These are phyloP conservation scores for Dimocarpus longan DNA, from an alignment of 345 rosid genomes.

Conservation along the genomic window DNA sequence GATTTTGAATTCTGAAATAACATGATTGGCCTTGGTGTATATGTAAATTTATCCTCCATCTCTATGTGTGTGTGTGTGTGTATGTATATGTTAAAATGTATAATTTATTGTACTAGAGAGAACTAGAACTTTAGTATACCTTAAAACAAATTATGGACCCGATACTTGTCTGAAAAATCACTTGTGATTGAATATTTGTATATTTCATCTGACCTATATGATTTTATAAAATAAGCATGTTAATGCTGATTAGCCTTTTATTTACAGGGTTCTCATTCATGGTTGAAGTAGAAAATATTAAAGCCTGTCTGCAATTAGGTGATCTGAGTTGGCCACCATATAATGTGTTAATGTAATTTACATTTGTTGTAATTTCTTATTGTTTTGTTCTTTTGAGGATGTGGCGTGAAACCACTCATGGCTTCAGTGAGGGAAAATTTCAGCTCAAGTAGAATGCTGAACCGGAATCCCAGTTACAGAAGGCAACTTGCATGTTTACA, in stretches of 20 bases:
- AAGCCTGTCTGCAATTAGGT: not conserved
- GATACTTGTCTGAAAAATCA: not conserved
- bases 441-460: not conserved
- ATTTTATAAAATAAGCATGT: too few relatives aligned
- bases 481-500: not conserved
- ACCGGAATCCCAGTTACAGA: not conserved
- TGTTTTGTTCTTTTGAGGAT: not conserved
- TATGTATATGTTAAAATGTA: not conserved
- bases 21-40: not conserved
- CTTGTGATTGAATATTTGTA: not conserved
- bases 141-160: not conserved
- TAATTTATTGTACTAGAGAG: not conserved
- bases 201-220: not conserved
- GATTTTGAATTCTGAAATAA: not conserved
- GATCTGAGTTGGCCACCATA: not conserved
- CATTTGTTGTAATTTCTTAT: not conserved
- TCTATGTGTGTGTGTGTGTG: too few relatives aligned
- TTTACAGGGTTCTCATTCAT: constrained; percentile 33
- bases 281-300: constrained; percentile 14
- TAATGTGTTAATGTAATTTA: not conserved
- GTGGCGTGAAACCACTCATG: not conserved
- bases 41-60: not conserved
- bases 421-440: not conserved
- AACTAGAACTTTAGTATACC: not conserved
- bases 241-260: constrained; percentile 4